phyloP scores from a whole-genome alignment of 2,329 filamentous ascomycete species.

The Pseudogymnoascus sp. region DNA sequence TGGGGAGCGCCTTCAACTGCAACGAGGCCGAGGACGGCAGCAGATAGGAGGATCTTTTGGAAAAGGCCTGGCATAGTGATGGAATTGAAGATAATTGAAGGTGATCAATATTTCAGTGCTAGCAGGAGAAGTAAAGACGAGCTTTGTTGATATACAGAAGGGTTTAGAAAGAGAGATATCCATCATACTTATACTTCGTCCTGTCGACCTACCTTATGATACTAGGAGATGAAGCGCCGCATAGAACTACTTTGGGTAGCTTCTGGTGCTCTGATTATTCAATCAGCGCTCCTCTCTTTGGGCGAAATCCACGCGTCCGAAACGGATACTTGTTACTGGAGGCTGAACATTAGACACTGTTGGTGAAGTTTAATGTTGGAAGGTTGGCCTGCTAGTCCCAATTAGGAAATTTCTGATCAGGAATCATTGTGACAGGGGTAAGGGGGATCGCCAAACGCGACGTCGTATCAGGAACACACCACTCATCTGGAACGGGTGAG shows the following conservation, averaged over 20 bases:
- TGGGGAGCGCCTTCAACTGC: not conserved
- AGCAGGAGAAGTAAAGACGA: not conserved
- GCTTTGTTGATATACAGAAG: not conserved
- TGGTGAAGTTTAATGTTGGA: not conserved
- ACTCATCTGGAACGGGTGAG: not conserved
- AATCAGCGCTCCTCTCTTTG: not conserved
- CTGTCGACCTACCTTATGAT: not conserved
- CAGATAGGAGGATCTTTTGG: not conserved
- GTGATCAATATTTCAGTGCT: not conserved
- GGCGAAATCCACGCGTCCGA: not conserved
- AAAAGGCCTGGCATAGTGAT: not conserved
- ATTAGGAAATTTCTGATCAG: not conserved
- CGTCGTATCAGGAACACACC: not conserved
- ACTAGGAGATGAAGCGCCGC: not conserved
- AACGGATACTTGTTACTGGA: not conserved
- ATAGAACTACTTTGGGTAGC: not conserved
- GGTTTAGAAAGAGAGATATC: not conserved
- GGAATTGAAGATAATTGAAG: not conserved
- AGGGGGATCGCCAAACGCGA: not conserved
- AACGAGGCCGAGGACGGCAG: not conserved
- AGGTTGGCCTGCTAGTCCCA: not conserved
- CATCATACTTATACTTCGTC: not conserved
- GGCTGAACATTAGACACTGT: not conserved
- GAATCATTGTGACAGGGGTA: conserved; percentile 1
- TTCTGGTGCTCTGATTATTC: not conserved